These are phyloP conservation scores for Collybiopsis luxurians DNA, from an alignment of 768 basidiomycete genomes.

Conservation along the genomic window DNA sequence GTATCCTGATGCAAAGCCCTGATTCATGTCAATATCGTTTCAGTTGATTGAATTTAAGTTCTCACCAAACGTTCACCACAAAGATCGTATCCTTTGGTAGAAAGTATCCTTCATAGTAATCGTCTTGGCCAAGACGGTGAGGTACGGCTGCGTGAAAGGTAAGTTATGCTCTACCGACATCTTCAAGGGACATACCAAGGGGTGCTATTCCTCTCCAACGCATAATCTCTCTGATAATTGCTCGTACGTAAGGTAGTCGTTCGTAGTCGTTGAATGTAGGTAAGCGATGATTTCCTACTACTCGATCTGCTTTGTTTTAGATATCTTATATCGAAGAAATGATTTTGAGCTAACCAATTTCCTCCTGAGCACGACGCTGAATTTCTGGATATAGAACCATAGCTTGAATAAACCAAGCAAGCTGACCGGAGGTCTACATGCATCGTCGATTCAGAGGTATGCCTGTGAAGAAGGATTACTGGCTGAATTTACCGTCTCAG, in stretches of 20 bases:
- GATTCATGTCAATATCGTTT: too few species aligned
- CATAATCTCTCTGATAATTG: slow-evolving; percentile 3
- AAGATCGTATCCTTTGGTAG: neutral
- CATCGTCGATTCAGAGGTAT: too few species aligned
- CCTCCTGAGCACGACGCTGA: slow-evolving; percentile 17
- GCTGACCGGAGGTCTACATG: neutral
- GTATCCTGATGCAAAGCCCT: neutral
- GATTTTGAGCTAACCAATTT: too few species aligned
- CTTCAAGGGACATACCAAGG: neutral
- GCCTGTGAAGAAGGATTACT: too few species aligned
- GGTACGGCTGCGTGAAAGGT: neutral
- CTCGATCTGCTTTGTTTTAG: too few species aligned
- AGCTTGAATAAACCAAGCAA: slow-evolving; percentile 8
- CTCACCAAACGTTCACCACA: neutral
- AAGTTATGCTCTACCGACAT: too few species aligned
- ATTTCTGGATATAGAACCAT: slow-evolving; percentile 19
- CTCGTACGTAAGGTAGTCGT: slow-evolving; percentile 15
- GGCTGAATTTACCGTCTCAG: slow-evolving; percentile 2
- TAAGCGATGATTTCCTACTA: slow-evolving; percentile 16
- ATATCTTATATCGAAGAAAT: too few species aligned
- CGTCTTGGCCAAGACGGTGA: neutral
- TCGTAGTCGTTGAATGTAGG: slow-evolving; percentile 8
- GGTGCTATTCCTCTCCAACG: neutral
- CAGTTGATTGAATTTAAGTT: too few species aligned
- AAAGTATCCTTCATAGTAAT: slow-evolving; percentile 2